Conservation (phyloP, 176 grass and related monocot genomes). For the Musa acuminata region DNA sequence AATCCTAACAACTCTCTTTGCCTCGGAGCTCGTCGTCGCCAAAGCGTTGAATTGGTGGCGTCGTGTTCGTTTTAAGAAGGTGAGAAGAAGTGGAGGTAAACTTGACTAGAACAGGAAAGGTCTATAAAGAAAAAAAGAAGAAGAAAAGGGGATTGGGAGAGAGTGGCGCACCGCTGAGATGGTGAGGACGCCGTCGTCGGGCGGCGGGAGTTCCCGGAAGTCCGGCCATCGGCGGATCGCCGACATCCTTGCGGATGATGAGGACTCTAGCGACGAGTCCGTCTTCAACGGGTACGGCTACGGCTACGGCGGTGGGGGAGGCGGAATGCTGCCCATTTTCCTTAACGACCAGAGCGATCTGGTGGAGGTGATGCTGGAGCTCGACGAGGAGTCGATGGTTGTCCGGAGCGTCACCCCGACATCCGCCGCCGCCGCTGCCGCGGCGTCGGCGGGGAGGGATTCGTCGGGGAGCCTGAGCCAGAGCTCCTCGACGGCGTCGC, state of each 20-base stretch:
- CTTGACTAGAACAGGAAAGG: neutral
- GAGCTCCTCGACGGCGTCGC: conserved; percentile 79
- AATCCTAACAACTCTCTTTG: conserved; percentile 12
- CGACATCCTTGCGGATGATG: conserved; percentile 2
- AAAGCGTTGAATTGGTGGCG: conserved; percentile 4
- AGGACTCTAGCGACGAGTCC: conserved; percentile 20
- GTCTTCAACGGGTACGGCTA: neutral
- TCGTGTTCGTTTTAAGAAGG: conserved; percentile 3
- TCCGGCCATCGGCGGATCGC: conserved; percentile 21
- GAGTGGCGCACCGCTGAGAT: neutral
- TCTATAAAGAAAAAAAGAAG: neutral
- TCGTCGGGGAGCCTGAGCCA: conserved; percentile 40
- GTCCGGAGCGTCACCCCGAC: conserved; percentile 22
- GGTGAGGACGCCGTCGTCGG: conserved; percentile 10
- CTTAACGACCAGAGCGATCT: conserved; percentile 23
- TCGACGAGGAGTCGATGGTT: conserved; percentile 26
- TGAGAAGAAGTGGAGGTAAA: neutral
- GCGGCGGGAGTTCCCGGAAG: neutral
- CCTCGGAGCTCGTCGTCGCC: neutral
- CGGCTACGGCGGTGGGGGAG: neutral
- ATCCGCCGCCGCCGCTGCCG: neutral
- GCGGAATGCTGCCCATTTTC: conserved; percentile 14
- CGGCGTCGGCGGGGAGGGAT: neutral
- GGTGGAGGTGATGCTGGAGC: conserved; percentile 26
- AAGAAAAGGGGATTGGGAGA: neutral